Evolutionary conservation across 345 rosid genomes (phyloP).

Genomic region (Hirschfeldia incana): DNA sequence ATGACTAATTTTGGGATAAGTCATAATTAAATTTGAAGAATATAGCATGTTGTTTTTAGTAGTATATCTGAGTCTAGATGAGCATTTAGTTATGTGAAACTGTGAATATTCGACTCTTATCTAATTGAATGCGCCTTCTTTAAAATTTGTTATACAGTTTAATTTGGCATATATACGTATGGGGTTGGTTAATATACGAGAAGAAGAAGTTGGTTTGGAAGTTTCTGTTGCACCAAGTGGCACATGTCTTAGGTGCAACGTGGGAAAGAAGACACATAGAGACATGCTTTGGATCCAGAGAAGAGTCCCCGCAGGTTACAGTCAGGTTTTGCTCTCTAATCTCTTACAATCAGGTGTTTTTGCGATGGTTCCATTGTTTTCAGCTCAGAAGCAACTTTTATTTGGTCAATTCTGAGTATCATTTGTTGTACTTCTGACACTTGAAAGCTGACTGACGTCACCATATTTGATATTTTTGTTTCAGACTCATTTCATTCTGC

Average conservation of each 20-base stretch:
- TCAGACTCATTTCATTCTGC: too few relatives aligned
- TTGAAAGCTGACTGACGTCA: slow-evolving; percentile 7
- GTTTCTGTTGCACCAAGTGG: slow-evolving; percentile 23
- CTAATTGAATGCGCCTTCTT: neutral
- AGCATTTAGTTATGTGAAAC: neutral
- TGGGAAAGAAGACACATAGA: too few relatives aligned
- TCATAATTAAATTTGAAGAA: neutral
- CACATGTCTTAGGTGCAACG: too few relatives aligned
- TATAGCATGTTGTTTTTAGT: neutral
- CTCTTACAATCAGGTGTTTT: neutral
- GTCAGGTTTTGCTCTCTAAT: slow-evolving; percentile 59
- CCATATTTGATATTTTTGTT: too few relatives aligned
- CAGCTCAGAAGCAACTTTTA: neutral
- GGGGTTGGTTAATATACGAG: neutral
- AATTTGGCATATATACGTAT: neutral
- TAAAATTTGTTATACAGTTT: too few relatives aligned
- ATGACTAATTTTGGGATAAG: neutral
- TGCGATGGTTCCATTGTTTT: neutral
- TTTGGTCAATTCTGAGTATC: neutral
- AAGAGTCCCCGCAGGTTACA: slow-evolving; percentile 85
- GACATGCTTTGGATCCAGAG: slow-evolving; percentile 83
- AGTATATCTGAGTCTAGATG: neutral
- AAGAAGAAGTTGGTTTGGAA: slow-evolving; percentile 60
- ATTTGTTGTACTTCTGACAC: too few relatives aligned
- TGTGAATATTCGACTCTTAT: neutral